Percentiles rank a stretch among this genome's conserved stretches.
Conservation (phyloP, 2,329 filamentous ascomycete genomes). For the Apiospora hydei region DNA sequence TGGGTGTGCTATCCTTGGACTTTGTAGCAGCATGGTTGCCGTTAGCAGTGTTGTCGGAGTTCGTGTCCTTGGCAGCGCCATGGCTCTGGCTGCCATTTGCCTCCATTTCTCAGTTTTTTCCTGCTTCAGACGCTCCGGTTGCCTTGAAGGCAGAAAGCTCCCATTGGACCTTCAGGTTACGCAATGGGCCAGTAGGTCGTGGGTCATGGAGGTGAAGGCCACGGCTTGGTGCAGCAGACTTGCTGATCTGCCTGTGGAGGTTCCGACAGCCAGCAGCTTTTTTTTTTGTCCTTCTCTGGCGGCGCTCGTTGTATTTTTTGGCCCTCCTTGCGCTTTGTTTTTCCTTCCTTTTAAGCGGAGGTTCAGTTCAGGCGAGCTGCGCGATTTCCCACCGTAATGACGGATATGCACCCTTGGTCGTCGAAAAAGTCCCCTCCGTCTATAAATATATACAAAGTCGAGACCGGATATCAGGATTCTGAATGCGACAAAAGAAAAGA, state of each 20-base stretch:
- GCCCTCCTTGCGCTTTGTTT: background rate
- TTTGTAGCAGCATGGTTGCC: constrained; percentile 26
- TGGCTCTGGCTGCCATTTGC: constrained; percentile 26
- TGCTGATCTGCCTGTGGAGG: constrained; percentile 25
- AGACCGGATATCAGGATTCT: constrained; percentile 7
- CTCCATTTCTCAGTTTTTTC: constrained; percentile 28
- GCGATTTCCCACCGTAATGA: constrained; percentile 15
- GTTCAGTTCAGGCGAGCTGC: constrained; percentile 6
- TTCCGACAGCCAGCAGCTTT: constrained; percentile 22
- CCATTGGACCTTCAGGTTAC: constrained; percentile 30
- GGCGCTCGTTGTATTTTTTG: constrained; percentile 1
- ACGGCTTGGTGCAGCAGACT: constrained; percentile 28
- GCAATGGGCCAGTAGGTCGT: constrained; percentile 28
- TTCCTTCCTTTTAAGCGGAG: constrained; percentile 14
- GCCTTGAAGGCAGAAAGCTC: constrained; percentile 23
- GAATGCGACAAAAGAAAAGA: constrained; percentile 15
- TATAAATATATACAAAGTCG: background rate
- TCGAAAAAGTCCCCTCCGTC: background rate
- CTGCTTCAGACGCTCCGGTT: constrained; percentile 28
- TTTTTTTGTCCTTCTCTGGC: background rate
- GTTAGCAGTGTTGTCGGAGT: constrained; percentile 21
- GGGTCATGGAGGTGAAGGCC: constrained; percentile 27
- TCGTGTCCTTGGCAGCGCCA: constrained; percentile 28
- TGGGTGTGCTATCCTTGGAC: constrained; percentile 20
- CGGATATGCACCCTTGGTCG: background rate